These are phyloP conservation scores for Termitomyces sp. DNA, from an alignment of 768 basidiomycete genomes.

Conservation along the genomic window DNA sequence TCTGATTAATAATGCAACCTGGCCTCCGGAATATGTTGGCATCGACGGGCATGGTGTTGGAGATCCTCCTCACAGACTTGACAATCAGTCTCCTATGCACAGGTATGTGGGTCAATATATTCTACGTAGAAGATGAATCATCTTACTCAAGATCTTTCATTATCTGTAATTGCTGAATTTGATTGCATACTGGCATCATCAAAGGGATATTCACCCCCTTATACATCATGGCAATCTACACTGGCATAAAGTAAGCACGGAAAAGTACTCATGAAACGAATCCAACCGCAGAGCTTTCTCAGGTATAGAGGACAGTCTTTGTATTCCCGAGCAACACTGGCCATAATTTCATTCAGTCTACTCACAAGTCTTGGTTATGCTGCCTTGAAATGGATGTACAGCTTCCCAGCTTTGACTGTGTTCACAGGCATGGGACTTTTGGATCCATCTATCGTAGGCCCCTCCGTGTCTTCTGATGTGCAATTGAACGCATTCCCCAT, in stretches of 20 bases:
- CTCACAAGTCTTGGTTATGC: neutral
- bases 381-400: neutral
- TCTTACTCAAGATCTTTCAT: neutral
- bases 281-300: neutral
- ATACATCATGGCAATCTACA: neutral
- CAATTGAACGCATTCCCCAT: no score
- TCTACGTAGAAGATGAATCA: neutral
- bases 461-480: no score
- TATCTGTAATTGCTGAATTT: neutral
- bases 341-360: neutral
- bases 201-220: neutral
- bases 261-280: neutral
- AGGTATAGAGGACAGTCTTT: neutral
- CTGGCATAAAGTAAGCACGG: neutral
- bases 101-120: no score
- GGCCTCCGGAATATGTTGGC: rapidly evolving
- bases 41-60: no score
- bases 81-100: no score
- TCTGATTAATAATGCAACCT: no score
- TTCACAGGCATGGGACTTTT: no score
- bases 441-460: no score
- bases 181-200: neutral
- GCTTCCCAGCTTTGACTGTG: no score
- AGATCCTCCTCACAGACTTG: no score
- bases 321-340: neutral